Conservation (phyloP, 2,329 filamentous ascomycete species). For the Zelopaecilomyces penicillatus region DNA sequence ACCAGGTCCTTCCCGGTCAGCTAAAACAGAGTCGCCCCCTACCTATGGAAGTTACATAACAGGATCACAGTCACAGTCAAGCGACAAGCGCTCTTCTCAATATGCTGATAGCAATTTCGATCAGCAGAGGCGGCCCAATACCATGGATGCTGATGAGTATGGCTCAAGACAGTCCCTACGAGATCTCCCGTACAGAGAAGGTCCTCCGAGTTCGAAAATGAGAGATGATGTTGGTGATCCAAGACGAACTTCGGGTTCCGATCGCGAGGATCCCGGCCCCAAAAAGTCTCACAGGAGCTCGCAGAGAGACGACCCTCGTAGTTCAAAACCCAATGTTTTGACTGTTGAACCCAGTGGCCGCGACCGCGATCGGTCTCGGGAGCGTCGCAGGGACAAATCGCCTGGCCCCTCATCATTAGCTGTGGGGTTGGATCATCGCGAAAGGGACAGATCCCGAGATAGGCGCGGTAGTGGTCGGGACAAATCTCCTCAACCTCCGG, state of each 20-base stretch:
- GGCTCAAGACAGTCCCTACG: conserved; percentile 13
- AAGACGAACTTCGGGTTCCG: conserved; percentile 5
- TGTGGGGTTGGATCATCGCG: conserved; percentile 12
- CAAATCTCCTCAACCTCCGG: conserved; percentile 40
- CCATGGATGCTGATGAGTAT: conserved; percentile 13
- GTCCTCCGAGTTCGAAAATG: conserved; percentile 5
- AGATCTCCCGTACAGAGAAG: conserved; percentile 3
- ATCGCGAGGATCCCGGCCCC: conserved; percentile 2
- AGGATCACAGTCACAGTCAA: conserved; percentile 11
- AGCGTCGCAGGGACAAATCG: conserved; percentile 23
- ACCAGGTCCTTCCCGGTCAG: conserved; percentile 16
- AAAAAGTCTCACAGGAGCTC: conserved; percentile 9
- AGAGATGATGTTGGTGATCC: conserved; percentile 1
- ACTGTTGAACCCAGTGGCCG: conserved; percentile 32
- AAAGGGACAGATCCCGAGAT: conserved; percentile 18
- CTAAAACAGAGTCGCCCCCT: conserved; percentile 11
- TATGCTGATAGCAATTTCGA: conserved; percentile 7
- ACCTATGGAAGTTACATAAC: conserved; percentile 22
- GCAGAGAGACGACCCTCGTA: conserved; percentile 27
- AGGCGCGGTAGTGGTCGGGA: conserved; percentile 30
- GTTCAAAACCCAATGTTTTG: conserved; percentile 31
- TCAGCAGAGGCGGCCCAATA: conserved; percentile 7
- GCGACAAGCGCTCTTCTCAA: neutral
- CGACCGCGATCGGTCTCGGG: conserved; percentile 26
- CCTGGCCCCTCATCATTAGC: conserved; percentile 14